phyloP scores from a whole-genome alignment of 495 filamentous ascomycete genomes.

The Neurospora sp. region DNA sequence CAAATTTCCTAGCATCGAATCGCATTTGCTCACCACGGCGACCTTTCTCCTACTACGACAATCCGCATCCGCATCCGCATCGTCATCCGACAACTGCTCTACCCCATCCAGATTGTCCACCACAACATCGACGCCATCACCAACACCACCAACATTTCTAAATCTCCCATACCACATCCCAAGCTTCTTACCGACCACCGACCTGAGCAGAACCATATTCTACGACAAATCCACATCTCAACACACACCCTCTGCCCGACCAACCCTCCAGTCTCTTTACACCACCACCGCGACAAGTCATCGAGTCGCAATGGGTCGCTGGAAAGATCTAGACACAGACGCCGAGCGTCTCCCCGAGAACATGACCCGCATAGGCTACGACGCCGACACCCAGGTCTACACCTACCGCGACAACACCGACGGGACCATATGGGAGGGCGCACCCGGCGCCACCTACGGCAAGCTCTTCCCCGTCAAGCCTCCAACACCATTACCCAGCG shows the following conservation, averaged over 20 bases:
- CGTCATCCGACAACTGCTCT: neutral
- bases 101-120: neutral
- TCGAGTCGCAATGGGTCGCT: conserved; percentile 24
- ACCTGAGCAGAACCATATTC: neutral
- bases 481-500: neutral
- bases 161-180: neutral
- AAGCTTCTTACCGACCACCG: neutral
- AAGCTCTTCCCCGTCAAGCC: conserved; percentile 22
- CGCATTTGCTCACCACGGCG: neutral
- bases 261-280: neutral
- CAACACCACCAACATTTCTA: neutral
- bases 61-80: neutral
- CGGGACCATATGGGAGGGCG: conserved; percentile 32
- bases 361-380: conserved; percentile 43
- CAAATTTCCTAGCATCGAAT: neutral
- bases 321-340: conserved; percentile 36
- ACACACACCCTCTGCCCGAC: too few relatives aligned
- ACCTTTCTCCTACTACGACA: neutral
- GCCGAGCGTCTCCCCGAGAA: conserved; percentile 42
- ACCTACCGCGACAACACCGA: conserved; percentile 33
- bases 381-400: conserved; percentile 41
- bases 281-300: neutral
- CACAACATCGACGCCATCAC: neutral
- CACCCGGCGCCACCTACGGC: conserved; percentile 36
- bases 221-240: neutral